Percentiles rank a stretch among this genome's conserved stretches.
phyloP scores from a whole-genome alignment of 768 basidiomycete species.

The Russula vinacea region DNA sequence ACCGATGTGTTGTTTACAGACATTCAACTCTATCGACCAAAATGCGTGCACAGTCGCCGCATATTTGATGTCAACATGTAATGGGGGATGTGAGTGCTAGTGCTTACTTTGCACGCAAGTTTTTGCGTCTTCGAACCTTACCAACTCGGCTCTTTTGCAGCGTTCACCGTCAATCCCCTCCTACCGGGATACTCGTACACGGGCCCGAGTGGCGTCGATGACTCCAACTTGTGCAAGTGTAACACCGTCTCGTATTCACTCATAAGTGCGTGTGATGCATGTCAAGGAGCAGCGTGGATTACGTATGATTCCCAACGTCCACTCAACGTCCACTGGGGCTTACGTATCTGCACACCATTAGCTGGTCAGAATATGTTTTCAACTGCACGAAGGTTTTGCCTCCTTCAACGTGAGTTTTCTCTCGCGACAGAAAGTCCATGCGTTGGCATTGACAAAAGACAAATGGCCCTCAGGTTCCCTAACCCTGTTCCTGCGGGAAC shows the following conservation, averaged over 20 bases:
- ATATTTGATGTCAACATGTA: slow-evolving; percentile 16
- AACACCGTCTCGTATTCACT: slow-evolving; percentile 16
- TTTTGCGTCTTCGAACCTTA: background rate
- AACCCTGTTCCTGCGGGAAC: slow-evolving; percentile 16
- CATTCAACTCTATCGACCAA: slow-evolving; percentile 17
- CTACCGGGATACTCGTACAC: slow-evolving; percentile 2
- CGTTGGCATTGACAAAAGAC: background rate
- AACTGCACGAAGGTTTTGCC: slow-evolving; percentile 4
- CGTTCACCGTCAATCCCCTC: slow-evolving; percentile 9
- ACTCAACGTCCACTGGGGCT: background rate
- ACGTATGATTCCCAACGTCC: background rate
- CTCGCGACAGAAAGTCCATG: too few relatives aligned
- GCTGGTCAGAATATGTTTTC: background rate
- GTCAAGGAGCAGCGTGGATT: background rate
- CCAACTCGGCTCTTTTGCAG: background rate
- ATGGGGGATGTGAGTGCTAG: slow-evolving; percentile 14
- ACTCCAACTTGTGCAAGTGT: slow-evolving; percentile 18
- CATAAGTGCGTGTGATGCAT: slow-evolving; percentile 24
- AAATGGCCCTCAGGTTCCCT: slow-evolving; percentile 1
- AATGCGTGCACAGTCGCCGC: slow-evolving; percentile 16
- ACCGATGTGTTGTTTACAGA: background rate
- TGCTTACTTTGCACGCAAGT: background rate
- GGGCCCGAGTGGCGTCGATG: background rate
- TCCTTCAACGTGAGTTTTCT: slow-evolving; percentile 11
- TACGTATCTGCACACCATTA: background rate